Base-by-base conservation (phyloP, 2,329 filamentous ascomycete genomes). In the Epichloe glyceriae region DNA sequence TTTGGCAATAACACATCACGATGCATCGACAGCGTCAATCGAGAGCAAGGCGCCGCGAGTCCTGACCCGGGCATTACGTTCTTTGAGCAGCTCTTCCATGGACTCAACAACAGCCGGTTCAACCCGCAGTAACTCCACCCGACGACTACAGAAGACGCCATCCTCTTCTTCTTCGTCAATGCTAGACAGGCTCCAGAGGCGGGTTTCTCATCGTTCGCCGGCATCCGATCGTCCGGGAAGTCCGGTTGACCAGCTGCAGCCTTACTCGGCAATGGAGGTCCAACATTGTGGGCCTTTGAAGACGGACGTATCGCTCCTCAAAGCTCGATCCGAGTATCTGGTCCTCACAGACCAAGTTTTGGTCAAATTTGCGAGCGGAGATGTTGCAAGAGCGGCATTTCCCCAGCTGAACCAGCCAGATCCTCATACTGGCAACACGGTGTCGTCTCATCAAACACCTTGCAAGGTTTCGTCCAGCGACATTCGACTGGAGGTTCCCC, bases 321-420 rank as follows among this genome's bases (percentile, higher is more conserved):
- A 75, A 52, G 64, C 70, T 2, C 73, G 72, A 37, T 65, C 70
- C 47, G 72, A 74, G 50, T 78, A 76, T 53, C 59, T 80, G 11
- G 75, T 79, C 30, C 62, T 78, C 22, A 76, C 77, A 3, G 64
- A 74, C 34, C 67, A 71, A 41, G 72, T 72, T 48, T 60, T 80
- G 42, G 60, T 78, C 57, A 75, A 75, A 55, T 74, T 78, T 56
- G 70, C 69, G 57, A 72, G 65, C 57, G 65, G 67, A 34, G 65
- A 72, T 50, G 71, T 75, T 30, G 76, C 75, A 7, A 63, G 68
- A 42, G 62, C 68, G 40, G 68, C 72, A 5, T 76, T 78, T 49
- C 71, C 73, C 3, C 69, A 71, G 46, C 60, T 77, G 17, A 60
- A 57, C n/a, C 62, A 65, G 14, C 52, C 57, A 12, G 55, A 58